These are phyloP conservation scores for Fraxinus excelsior DNA, from an alignment of 257 asterid species.

Conservation along the genomic window DNA sequence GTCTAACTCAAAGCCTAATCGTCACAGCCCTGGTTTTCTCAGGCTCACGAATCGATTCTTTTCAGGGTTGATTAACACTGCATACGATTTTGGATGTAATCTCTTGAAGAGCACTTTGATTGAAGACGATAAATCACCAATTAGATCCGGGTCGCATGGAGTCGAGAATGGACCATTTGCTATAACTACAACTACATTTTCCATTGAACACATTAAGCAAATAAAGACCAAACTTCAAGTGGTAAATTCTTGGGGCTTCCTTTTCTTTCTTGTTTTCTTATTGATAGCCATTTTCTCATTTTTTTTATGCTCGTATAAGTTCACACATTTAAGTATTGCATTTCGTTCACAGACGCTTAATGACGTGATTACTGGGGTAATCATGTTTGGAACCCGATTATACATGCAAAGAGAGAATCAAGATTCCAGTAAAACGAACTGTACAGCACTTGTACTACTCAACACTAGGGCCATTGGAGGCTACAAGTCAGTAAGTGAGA, in stretches of 20 bases:
- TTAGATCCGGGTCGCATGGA: constrained; percentile 45
- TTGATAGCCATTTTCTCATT: not conserved
- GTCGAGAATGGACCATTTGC: constrained; percentile 37
- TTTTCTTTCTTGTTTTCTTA: too few species aligned
- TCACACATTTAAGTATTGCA: not conserved
- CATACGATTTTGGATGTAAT: constrained; percentile 40
- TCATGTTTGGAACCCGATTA: constrained; percentile 51
- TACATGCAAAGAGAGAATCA: constrained; percentile 49
- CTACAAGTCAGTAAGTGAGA: constrained; percentile 62
- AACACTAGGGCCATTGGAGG: constrained; percentile 65
- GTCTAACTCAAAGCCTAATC: not conserved
- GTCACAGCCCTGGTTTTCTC: not conserved
- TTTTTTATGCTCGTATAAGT: not conserved
- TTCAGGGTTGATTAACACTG: constrained; percentile 28
- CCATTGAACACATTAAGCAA: constrained; percentile 39
- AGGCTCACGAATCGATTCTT: constrained; percentile 26
- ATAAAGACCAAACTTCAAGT: constrained; percentile 48
- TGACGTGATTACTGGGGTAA: constrained; percentile 64
- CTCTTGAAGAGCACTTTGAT: constrained; percentile 37
- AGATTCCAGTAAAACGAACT: constrained; percentile 33
- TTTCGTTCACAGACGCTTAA: constrained; percentile 50
- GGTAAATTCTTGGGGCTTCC: constrained; percentile 32
- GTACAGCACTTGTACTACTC: constrained; percentile 54
- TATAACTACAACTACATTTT: constrained; percentile 34
- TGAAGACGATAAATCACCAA: constrained; percentile 46